Percentiles rank a stretch among this genome's conserved stretches.
Conservation (phyloP, 495 filamentous ascomycete genomes). For the Acidomyces sp. region DNA sequence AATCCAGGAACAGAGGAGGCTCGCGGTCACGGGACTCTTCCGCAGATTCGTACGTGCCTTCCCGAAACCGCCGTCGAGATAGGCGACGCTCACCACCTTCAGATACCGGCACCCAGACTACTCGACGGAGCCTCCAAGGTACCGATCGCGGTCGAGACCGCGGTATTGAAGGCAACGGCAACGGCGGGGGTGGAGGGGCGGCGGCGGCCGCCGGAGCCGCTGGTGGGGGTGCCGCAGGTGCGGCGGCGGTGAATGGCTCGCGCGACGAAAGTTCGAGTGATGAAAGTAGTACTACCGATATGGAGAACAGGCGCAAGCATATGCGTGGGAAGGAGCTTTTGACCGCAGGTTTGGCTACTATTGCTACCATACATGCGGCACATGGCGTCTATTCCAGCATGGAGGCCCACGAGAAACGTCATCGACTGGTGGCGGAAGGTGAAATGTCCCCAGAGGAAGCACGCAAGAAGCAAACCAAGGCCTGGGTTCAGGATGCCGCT, state of each 20-base stretch:
- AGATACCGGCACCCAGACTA: constrained; percentile 15
- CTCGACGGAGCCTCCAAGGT: constrained; percentile 12
- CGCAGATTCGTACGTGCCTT: constrained; percentile 44
- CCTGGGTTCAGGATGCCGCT: constrained; percentile 59
- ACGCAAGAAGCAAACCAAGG: constrained; percentile 59
- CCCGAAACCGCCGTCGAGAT: constrained; percentile 25
- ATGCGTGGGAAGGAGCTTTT: constrained; percentile 73
- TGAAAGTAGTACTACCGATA: constrained; percentile 61
- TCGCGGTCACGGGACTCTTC: constrained; percentile 29
- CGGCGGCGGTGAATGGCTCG: background rate
- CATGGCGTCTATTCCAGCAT: constrained; percentile 65
- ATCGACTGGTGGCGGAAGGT: constrained; percentile 58
- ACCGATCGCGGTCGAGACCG: constrained; percentile 16
- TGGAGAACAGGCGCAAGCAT: constrained; percentile 60
- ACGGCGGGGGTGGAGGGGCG: constrained; percentile 1
- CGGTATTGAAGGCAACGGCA: constrained; percentile 7
- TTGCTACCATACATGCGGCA: constrained; percentile 81
- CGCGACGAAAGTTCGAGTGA: constrained; percentile 3
- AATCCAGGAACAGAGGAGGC: constrained; percentile 35
- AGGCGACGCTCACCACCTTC: constrained; percentile 21
- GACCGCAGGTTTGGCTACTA: constrained; percentile 69
- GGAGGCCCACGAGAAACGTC: constrained; percentile 57
- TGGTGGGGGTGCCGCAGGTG: constrained; percentile 9
- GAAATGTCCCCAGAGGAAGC: constrained; percentile 63
- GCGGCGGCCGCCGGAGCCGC: constrained; percentile 4